Conservation (phyloP, 176 grass and related monocot species). For the Carex parvula region DNA sequence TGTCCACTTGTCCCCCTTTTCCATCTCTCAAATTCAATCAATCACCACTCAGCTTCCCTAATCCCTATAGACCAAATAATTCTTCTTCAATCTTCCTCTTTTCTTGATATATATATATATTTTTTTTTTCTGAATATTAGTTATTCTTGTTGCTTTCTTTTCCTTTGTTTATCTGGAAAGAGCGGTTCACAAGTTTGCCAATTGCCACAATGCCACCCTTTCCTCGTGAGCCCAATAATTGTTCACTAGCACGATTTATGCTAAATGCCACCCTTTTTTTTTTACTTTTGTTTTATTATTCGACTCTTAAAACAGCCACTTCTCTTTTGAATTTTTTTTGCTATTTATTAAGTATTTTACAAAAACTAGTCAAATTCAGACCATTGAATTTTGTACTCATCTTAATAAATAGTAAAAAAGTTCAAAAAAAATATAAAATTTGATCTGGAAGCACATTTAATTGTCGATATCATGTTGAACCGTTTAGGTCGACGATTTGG, state of each 20-base stretch:
- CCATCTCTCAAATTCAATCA: slow-evolving; percentile 6
- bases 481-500: no score
- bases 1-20: slow-evolving; percentile 2
- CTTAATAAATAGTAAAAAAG: no score
- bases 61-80: not conserved
- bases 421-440: no score
- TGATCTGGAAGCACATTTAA: no score
- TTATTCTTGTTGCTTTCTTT: not conserved
- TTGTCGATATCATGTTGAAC: no score
- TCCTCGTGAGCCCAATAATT: slow-evolving; percentile 22
- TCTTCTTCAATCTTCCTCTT: not conserved
- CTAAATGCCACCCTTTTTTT: not conserved
- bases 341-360: no score
- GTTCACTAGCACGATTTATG: not conserved
- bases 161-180: slow-evolving; percentile 32
- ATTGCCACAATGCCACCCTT: slow-evolving; percentile 9
- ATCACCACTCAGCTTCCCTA: slow-evolving; percentile 9
- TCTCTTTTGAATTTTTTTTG: no score
- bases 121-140: not conserved
- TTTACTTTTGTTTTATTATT: no score
- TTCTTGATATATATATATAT: no score
- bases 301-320: no score
- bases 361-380: no score
- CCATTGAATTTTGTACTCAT: no score
- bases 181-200: slow-evolving; percentile 8